These are phyloP conservation scores for Wallacemonas rigidus DNA, from an alignment of 208 protist genomes.

Conservation along the genomic window DNA sequence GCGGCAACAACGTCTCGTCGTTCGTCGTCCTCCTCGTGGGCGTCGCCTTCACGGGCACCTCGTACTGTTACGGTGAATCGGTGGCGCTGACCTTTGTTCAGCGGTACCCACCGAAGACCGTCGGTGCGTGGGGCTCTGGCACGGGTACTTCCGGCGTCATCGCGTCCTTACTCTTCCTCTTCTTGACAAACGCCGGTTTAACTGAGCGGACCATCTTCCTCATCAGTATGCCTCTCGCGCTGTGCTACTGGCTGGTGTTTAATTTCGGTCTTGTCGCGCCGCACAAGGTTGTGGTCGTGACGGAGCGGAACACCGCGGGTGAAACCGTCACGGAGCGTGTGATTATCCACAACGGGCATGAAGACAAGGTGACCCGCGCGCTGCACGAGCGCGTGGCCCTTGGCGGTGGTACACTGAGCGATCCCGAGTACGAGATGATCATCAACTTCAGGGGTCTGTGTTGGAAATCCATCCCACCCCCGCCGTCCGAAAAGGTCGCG, in stretches of 20 bases:
- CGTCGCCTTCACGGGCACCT: constrained; percentile 62
- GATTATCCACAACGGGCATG: constrained; percentile 34
- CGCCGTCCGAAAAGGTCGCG: constrained; percentile 9
- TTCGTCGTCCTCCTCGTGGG: constrained; percentile 78
- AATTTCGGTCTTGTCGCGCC: constrained; percentile 65
- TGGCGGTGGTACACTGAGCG: constrained; percentile 20
- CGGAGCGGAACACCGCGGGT: constrained; percentile 7
- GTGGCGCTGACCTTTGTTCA: constrained; percentile 81
- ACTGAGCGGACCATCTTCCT: constrained; percentile 64
- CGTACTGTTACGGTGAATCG: constrained; percentile 78
- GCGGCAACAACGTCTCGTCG: constrained; percentile 39
- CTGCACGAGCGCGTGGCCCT: constrained; percentile 18
- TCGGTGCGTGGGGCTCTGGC: constrained; percentile 86
- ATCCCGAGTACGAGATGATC: constrained; percentile 46
- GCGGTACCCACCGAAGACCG: constrained; percentile 70
- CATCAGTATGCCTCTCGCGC: constrained; percentile 56
- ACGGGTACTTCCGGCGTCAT: constrained; percentile 89
- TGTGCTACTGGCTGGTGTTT: constrained; percentile 76
- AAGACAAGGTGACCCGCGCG: constrained; percentile 34
- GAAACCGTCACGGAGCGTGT: neutral
- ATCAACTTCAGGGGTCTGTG: constrained; percentile 46
- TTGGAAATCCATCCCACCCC: constrained; percentile 29
- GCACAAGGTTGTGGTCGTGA: constrained; percentile 40
- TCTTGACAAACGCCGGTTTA: constrained; percentile 51
- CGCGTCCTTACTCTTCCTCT: constrained; percentile 76